Conservation (phyloP, 2,329 filamentous ascomycete species). For the Nectriaceae sp. region DNA sequence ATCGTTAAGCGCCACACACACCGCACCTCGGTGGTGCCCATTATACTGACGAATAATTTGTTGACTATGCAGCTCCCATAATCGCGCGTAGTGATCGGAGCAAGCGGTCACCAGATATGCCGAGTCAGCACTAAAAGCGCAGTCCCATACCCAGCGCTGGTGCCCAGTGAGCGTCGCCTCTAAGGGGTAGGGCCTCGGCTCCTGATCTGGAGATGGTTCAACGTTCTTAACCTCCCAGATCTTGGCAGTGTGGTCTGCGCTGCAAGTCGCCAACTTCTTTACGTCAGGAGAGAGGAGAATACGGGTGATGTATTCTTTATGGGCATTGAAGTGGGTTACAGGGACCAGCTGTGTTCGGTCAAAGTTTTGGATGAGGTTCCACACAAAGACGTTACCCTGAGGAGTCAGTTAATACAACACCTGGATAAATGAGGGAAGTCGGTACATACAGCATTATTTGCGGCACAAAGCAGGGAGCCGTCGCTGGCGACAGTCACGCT, state of each 20-base stretch:
- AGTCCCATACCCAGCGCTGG: conserved; percentile 98
- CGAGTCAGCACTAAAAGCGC: conserved; percentile 89
- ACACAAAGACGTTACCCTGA: conserved; percentile 95
- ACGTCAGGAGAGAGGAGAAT: conserved; percentile 91
- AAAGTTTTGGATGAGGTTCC: conserved; percentile 83
- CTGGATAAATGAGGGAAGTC: neutral
- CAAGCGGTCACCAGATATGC: conserved; percentile 93
- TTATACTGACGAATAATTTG: conserved; percentile 94
- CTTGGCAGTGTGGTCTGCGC: conserved; percentile 88
- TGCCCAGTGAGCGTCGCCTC: conserved; percentile 88
- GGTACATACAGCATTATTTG: conserved; percentile 78
- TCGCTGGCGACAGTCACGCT: conserved; percentile 96
- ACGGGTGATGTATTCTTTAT: conserved; percentile 90
- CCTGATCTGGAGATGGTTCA: conserved; percentile 46
- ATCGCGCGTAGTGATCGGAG: conserved; percentile 86
- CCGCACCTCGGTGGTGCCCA: conserved; percentile 87
- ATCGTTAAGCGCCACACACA: conserved; percentile 92
- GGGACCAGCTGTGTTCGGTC: conserved; percentile 84
- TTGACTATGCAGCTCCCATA: conserved; percentile 88
- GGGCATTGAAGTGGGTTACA: conserved; percentile 85
- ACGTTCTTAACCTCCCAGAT: conserved; percentile 89
- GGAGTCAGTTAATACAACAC: conserved; percentile 4
- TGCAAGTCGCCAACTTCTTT: conserved; percentile 91
- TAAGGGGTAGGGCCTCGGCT: conserved; percentile 68
- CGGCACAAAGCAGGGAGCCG: conserved; percentile 87